A percentile compares a stretch with the other conserved stretches of the same genome.
Conservation (phyloP, 140 eudicot genomes). For the Anethum foeniculum region DNA sequence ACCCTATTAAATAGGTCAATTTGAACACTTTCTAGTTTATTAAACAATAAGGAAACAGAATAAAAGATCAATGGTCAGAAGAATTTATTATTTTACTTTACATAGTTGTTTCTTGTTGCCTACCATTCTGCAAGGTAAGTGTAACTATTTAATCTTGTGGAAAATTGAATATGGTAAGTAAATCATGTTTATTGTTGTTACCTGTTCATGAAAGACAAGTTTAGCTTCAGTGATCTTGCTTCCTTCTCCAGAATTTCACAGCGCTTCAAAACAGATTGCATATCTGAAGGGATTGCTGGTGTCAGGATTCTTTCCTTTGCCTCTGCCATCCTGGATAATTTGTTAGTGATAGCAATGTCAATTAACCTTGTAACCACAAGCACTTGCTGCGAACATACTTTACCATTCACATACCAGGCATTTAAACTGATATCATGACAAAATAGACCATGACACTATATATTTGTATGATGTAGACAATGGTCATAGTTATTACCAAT, state of each 20-base stretch:
- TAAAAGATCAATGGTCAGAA: neutral
- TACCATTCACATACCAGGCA: neutral
- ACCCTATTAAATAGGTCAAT: neutral
- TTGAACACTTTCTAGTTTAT: neutral
- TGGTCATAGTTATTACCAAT: neutral
- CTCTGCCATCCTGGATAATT: conserved; percentile 76
- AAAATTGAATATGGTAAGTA: neutral
- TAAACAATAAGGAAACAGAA: neutral
- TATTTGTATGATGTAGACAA: neutral
- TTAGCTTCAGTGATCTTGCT: conserved; percentile 81
- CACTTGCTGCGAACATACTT: neutral
- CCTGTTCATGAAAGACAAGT: conserved; percentile 87
- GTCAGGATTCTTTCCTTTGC: conserved; percentile 75
- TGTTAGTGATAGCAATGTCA: neutral
- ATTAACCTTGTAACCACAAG: neutral
- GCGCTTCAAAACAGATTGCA: conserved; percentile 64
- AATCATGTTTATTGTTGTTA: conserved; percentile 13
- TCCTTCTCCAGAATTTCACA: conserved; percentile 92
- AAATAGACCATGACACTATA: neutral
- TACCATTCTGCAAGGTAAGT: neutral
- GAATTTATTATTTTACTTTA: neutral
- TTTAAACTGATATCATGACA: neutral
- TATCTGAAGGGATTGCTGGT: conserved; percentile 69
- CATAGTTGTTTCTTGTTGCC: neutral
- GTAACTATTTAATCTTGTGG: neutral